Evolutionary conservation across 805 yeast species (phyloP).

Genomic region (Grigorovia transvaalensis): DNA sequence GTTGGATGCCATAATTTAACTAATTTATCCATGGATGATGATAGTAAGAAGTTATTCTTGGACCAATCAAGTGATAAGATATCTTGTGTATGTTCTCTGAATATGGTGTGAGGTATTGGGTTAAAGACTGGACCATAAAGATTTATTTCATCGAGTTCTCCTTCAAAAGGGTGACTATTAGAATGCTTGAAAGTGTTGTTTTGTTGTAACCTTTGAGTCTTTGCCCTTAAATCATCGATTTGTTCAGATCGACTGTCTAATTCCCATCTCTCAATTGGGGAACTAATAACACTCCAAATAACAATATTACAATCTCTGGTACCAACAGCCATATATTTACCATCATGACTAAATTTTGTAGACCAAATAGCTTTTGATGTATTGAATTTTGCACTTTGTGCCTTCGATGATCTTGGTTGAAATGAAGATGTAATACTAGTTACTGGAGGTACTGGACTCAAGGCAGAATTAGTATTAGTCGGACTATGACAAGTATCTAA

Average conservation of each 20-base stretch:
- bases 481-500: neutral
- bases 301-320: constrained; percentile 62
- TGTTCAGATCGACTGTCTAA: constrained; percentile 17
- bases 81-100: constrained; percentile 59
- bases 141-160: neutral
- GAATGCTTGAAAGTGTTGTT: neutral
- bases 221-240: constrained; percentile 5
- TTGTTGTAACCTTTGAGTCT: constrained; percentile 3
- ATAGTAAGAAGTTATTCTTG: constrained; percentile 65
- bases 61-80: constrained; percentile 81
- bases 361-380: constrained; percentile 47
- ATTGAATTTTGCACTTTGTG: neutral
- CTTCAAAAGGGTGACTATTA: neutral
- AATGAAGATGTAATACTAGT: neutral
- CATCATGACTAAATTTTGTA: constrained; percentile 67
- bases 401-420: constrained; percentile 1
- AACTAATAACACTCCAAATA: constrained; percentile 72
- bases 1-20: constrained; percentile 81
- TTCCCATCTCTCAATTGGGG: constrained; percentile 57
- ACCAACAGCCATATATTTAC: constrained; percentile 74
- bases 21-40: constrained; percentile 78
- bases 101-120: constrained; percentile 50
- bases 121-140: constrained; percentile 71
- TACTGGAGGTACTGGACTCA: neutral
- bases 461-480: neutral